Percentiles rank a stretch among this genome's conserved stretches.
Evolutionary conservation across 1,284 basidiomycete genomes (phyloP).

Genomic region (Heliocybe sulcata): DNA sequence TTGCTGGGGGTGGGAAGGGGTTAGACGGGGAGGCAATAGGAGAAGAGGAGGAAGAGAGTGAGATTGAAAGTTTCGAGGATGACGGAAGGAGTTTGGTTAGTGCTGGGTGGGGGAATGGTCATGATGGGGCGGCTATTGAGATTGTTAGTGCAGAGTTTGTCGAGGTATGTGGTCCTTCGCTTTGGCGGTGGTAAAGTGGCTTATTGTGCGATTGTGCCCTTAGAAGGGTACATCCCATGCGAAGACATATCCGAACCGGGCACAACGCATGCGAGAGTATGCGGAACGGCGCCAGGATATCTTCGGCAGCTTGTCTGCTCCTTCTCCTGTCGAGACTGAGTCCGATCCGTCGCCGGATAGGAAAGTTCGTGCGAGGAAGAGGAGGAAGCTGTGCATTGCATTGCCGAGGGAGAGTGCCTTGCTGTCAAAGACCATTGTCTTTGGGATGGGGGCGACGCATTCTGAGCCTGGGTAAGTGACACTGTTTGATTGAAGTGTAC

Average conservation of each 20-base stretch:
- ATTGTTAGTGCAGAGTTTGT: slow-evolving; percentile 54
- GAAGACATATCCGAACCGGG: slow-evolving; percentile 51
- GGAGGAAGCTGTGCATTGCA: background rate
- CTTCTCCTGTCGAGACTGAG: slow-evolving; percentile 17
- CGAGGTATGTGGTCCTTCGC: slow-evolving; percentile 35
- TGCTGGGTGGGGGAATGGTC: slow-evolving; percentile 65
- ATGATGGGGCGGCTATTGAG: slow-evolving; percentile 71
- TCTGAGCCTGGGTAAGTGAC: slow-evolving; percentile 17
- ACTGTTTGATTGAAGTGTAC: background rate
- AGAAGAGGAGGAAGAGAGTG: slow-evolving; percentile 19
- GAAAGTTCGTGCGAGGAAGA: slow-evolving; percentile 15
- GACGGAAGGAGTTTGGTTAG: slow-evolving; percentile 59
- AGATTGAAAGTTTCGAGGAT: slow-evolving; percentile 42
- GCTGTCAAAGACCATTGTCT: background rate
- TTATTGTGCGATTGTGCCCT: background rate
- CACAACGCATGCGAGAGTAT: slow-evolving; percentile 61
- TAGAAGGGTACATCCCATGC: slow-evolving; percentile 41
- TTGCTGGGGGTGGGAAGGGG: slow-evolving; percentile 28
- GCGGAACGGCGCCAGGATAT: slow-evolving; percentile 48
- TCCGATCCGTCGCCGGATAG: slow-evolving; percentile 27
- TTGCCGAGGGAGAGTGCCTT: background rate
- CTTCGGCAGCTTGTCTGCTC: slow-evolving; percentile 29
- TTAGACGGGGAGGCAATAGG: slow-evolving; percentile 12
- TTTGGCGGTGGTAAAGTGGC: slow-evolving; percentile 5
- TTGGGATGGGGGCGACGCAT: slow-evolving; percentile 24